Evolutionary conservation across 305 asterid genomes (phyloP).

Genomic region (Lippia alba): DNA sequence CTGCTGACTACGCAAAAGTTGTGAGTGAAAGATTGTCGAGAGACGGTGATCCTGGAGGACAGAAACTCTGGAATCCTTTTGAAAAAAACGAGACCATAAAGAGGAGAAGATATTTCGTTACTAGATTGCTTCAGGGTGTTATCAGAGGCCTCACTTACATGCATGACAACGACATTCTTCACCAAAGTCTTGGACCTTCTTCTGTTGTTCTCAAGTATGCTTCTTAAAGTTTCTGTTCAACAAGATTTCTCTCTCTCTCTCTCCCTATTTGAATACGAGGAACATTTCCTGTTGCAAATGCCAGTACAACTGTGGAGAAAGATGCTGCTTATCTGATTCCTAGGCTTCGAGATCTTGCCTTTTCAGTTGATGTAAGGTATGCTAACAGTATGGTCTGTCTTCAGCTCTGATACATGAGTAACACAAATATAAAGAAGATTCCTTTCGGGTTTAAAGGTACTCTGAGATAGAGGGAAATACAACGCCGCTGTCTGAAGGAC

Average conservation of each 20-base stretch:
- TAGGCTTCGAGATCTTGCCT: conserved; percentile 93
- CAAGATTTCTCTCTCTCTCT: conserved; percentile 4
- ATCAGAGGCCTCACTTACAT: conserved; percentile 75
- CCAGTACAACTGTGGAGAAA: conserved; percentile 80
- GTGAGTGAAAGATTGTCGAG: conserved; percentile 74
- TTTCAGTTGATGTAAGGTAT: conserved; percentile 88
- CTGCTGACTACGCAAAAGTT: conserved; percentile 84
- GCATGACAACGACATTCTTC: conserved; percentile 81
- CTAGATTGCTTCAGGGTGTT: conserved; percentile 75
- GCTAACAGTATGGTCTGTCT: conserved; percentile 22
- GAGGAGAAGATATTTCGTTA: conserved; percentile 66
- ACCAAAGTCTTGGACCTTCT: conserved; percentile 97
- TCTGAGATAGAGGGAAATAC: conserved; percentile 64
- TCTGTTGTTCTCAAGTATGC: conserved; percentile 86
- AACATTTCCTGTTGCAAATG: conserved; percentile 34
- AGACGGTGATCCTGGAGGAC: conserved; percentile 52
- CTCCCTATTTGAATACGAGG: conserved; percentile 22
- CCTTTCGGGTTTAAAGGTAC: conserved; percentile 54
- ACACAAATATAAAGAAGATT: no score
- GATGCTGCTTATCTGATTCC: conserved; percentile 85
- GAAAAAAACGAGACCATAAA: conserved; percentile 71
- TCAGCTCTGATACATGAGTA: background rate
- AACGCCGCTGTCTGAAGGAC: conserved; percentile 63
- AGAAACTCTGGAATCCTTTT: conserved; percentile 79
- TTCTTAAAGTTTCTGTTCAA: conserved; percentile 27